These are phyloP conservation scores for Arthrobotrys sinensis DNA, from an alignment of 2,329 filamentous ascomycete genomes.

Conservation along the genomic window DNA sequence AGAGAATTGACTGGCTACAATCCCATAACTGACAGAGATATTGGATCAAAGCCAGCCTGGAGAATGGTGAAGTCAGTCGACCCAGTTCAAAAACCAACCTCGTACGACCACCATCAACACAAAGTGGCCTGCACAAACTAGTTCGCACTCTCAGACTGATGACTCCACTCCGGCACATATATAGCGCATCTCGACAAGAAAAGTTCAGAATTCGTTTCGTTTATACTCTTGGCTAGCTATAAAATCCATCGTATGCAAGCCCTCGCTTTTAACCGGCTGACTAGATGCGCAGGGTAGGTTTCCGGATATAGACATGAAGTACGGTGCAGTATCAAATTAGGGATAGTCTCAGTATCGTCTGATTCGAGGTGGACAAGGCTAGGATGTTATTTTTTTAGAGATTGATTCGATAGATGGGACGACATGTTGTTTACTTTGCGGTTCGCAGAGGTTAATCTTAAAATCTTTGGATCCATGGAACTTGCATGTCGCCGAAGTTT, in stretches of 20 bases:
- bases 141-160: not conserved
- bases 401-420: no score
- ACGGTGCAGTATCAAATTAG: not conserved
- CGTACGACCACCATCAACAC: constrained; percentile 26
- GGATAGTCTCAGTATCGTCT: not conserved
- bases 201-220: not conserved
- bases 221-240: constrained; percentile 6
- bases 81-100: not conserved
- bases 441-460: no score
- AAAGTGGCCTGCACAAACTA: constrained; percentile 5
- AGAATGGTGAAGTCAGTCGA: constrained; percentile 4
- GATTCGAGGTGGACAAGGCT: not conserved
- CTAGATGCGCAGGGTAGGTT: not conserved
- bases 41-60: not conserved
- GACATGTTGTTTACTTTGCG: no score
- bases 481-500: no score
- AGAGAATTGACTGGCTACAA: not conserved
- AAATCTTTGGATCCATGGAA: no score
- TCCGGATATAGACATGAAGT: not conserved
- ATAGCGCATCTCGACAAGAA: constrained; percentile 1
- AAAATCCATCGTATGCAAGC: not conserved
- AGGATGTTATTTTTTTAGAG: no score
- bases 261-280: constrained; percentile 18
- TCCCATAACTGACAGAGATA: not conserved
- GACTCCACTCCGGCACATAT: constrained; percentile 4